Evolutionary conservation across 805 yeast species (phyloP).

Genomic region (Alloascoidea hylecoeti): DNA sequence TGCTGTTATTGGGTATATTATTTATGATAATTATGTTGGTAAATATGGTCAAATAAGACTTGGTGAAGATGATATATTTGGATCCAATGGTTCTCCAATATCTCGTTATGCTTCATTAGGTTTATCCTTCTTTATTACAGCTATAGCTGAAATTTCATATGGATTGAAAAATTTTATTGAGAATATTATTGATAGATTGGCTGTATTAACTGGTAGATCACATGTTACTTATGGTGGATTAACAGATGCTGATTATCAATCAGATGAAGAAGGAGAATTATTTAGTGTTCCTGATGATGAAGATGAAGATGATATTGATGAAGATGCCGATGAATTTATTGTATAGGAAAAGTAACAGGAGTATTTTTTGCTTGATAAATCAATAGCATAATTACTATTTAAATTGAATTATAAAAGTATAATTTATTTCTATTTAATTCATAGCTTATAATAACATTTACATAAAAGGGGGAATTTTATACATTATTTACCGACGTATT

Average conservation of each 20-base stretch:
- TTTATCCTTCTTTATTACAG: background rate
- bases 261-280: constrained; percentile 9
- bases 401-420: no score
- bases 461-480: no score
- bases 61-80: constrained; percentile 58
- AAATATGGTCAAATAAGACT: constrained; percentile 79
- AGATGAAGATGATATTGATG: constrained; percentile 4
- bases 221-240: background rate
- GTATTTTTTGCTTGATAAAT: no score
- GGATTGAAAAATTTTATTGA: constrained; percentile 2
- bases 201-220: background rate
- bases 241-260: constrained; percentile 1
- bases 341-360: no score
- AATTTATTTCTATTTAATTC: no score
- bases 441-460: no score
- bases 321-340: constrained; percentile 2
- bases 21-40: constrained; percentile 70
- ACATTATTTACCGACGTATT: no score
- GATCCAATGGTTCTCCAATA: constrained; percentile 49
- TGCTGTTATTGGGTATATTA: constrained; percentile 46
- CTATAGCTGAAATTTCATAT: background rate
- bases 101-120: background rate
- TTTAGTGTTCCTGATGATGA: constrained; percentile 6
- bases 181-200: constrained; percentile 2
- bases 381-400: no score